Evolutionary conservation across 345 rosid species (phyloP).

Genomic region (Salix caprea): DNA sequence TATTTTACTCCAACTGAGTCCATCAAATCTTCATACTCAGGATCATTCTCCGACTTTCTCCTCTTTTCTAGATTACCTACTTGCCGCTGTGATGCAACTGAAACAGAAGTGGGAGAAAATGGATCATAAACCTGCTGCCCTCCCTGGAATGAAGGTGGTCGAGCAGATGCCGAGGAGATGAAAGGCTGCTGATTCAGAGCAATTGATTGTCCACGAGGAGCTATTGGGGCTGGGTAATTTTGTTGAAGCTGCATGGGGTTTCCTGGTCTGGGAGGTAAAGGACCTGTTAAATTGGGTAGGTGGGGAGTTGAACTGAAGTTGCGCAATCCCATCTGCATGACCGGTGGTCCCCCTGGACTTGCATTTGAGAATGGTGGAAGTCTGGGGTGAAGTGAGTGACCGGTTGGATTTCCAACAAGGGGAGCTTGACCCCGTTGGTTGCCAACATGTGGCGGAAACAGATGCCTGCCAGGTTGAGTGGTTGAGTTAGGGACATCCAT

Average conservation of each 20-base stretch:
- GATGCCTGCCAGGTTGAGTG: constrained; percentile 44
- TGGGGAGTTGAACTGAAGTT: constrained; percentile 39
- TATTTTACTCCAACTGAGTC: constrained; percentile 61
- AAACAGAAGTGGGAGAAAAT: constrained; percentile 61
- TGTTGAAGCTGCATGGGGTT: constrained; percentile 36
- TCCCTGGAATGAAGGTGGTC: constrained; percentile 25
- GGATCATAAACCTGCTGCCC: constrained; percentile 80
- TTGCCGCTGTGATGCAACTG: constrained; percentile 39
- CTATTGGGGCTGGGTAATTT: constrained; percentile 29
- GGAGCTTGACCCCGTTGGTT: constrained; percentile 44
- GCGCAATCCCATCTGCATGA: constrained; percentile 41
- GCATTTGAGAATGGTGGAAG: constrained; percentile 38
- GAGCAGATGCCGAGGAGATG: constrained; percentile 15
- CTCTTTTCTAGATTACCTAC: constrained; percentile 24
- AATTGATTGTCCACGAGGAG: constrained; percentile 27
- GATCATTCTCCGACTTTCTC: constrained; percentile 49
- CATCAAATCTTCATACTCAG: constrained; percentile 68
- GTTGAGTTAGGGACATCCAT: constrained; percentile 24
- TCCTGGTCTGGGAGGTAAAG: constrained; percentile 52
- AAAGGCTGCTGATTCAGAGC: constrained; percentile 39
- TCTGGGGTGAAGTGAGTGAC: constrained; percentile 33
- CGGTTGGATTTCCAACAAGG: constrained; percentile 23
- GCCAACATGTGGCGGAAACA: constrained; percentile 37
- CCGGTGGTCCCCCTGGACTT: constrained; percentile 26
- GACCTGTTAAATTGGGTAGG: constrained; percentile 33